Evolutionary conservation across 495 filamentous ascomycete genomes (phyloP), one percentile per base, ranked within the genome.

Genomic region (Pyrenopolyporus hunteri): DNA sequence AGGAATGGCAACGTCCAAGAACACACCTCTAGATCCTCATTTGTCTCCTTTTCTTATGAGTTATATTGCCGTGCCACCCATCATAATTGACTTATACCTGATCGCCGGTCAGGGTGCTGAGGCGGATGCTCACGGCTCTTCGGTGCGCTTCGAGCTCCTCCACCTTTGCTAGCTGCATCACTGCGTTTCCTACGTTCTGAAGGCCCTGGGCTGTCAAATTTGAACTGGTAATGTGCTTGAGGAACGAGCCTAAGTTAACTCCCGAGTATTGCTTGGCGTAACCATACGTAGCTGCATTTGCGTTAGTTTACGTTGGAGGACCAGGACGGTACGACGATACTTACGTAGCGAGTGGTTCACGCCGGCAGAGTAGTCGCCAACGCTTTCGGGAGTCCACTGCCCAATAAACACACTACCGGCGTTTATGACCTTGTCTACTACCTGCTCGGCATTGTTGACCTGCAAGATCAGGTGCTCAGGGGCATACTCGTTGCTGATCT

Each of bases 191-290:
- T 0, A 98, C 87, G 66, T 91, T 91, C 57, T 82, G 76, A 46
- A 98, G 75, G 0, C 94, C 94, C 54, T 97, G 84, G 16, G 86
- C 84, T 0, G 92, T 95, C 59, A 98, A 80, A 73, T 95, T 88
- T 0, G 91, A 90, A 74, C 88, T 91, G 6, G 94, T 98, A 69
- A 98, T 93, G 76, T 97, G 91, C 79, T 98, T 98, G 60, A 96
- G 80, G 77, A 96, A 98, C 0, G 92, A 96, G 3, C 84, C 92
- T 1, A 98, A 85, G 72, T 96, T 98, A 59, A 98, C 94, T 33
- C 94, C 94, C 2, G 92, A 97, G 76, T 98, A 98, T 69, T 98
- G 94, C 74, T 93, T 95, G 39, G 94, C 94, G 64, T 95, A 98
- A 31, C 94, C 94, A 69, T 97, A 98, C 14, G 94, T 98, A 59